Conservation (phyloP, 257 asterid genomes). For the Solanum sitiens region DNA sequence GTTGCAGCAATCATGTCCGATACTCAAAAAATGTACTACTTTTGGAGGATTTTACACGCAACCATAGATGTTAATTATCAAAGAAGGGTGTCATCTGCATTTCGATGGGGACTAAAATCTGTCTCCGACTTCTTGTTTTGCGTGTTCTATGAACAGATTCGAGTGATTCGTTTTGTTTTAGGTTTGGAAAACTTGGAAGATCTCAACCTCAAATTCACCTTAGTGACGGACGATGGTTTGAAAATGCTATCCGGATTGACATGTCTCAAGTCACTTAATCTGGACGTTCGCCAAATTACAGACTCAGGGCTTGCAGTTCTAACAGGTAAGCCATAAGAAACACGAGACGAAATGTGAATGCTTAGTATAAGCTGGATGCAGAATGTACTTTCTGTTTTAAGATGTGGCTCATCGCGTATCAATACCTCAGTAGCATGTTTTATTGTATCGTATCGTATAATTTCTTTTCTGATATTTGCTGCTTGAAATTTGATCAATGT, state of each 20-base stretch:
- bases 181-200: conserved; percentile 21
- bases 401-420: neutral
- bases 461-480: neutral
- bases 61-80: neutral
- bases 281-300: conserved; percentile 24
- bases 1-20: neutral
- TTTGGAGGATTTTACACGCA: neutral
- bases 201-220: conserved; percentile 18
- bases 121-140: neutral
- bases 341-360: neutral
- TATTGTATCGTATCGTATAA: neutral
- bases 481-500: neutral
- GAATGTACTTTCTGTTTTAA: neutral
- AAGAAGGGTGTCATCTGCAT: neutral
- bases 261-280: conserved; percentile 18
- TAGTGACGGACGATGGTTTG: conserved; percentile 20
- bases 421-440: neutral
- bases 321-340: conserved; percentile 1
- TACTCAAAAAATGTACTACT: neutral
- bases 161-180: neutral
- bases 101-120: neutral
- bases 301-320: conserved; percentile 17
- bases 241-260: conserved; percentile 10
- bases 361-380: neutral
- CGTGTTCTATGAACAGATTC: neutral